phyloP scores from a whole-genome alignment of 306 rosid genomes.

The Benincasa hispida region DNA sequence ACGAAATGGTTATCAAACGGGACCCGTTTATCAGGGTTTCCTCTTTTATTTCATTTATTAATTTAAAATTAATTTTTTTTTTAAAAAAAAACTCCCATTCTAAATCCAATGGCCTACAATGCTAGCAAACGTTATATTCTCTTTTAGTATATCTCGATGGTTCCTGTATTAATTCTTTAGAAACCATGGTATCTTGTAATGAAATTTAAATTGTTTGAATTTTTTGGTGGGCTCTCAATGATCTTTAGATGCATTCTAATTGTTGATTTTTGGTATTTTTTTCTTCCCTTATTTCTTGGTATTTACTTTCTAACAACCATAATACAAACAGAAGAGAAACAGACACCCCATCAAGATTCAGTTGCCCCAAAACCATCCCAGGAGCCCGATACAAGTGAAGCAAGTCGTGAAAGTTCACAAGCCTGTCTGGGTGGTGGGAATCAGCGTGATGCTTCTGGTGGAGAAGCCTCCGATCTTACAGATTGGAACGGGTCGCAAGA shows the following conservation, averaged over 20 bases:
- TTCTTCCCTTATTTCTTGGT: neutral
- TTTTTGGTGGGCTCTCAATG: neutral
- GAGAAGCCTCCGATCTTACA: constrained; percentile 23
- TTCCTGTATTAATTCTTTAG: too few relatives aligned
- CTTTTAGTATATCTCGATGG: too few relatives aligned
- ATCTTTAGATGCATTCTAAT: neutral
- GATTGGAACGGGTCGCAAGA: constrained; percentile 27
- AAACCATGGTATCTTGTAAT: neutral
- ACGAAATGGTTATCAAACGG: too few relatives aligned
- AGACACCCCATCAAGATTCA: constrained; percentile 31
- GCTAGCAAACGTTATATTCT: too few relatives aligned
- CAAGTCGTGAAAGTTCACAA: constrained; percentile 27
- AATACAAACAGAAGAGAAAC: constrained; percentile 43
- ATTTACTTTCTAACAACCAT: neutral
- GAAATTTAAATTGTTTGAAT: neutral
- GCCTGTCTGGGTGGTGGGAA: constrained; percentile 22
- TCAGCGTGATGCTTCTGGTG: constrained; percentile 21
- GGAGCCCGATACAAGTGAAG: constrained; percentile 32
- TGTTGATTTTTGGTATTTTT: neutral
- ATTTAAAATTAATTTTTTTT: too few relatives aligned
- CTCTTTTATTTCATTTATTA: too few relatives aligned
- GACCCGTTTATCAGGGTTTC: too few relatives aligned
- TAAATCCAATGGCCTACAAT: too few relatives aligned
- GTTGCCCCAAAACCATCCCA: constrained; percentile 19
- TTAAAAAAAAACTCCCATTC: too few relatives aligned